Conservation (phyloP, 768 basidiomycete species). For the Boletus rubescentipes region DNA sequence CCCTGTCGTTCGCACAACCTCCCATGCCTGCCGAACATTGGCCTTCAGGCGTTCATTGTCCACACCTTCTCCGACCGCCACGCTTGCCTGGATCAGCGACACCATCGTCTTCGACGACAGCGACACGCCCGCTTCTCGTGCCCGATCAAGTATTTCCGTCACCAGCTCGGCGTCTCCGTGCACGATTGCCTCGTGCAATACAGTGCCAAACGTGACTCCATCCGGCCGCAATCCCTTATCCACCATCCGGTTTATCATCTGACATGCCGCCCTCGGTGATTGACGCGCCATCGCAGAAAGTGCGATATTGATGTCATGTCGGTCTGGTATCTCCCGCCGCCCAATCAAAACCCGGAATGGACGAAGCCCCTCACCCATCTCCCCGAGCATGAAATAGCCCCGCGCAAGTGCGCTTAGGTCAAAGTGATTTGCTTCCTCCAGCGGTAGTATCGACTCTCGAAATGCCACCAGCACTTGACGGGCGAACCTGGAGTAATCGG, state of each 20-base stretch:
- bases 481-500: slow-evolving; percentile 38
- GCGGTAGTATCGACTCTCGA: slow-evolving; percentile 42
- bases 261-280: slow-evolving; percentile 45
- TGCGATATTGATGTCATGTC: slow-evolving; percentile 64
- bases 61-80: slow-evolving; percentile 27
- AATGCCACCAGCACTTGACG: slow-evolving; percentile 46
- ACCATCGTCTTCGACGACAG: slow-evolving; percentile 51
- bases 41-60: slow-evolving; percentile 27
- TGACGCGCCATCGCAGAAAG: slow-evolving; percentile 53
- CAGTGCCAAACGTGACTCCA: slow-evolving; percentile 56
- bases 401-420: slow-evolving; percentile 62
- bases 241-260: slow-evolving; percentile 52
- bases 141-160: slow-evolving; percentile 39
- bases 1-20: slow-evolving; percentile 40
- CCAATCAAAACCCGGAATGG: slow-evolving; percentile 46
- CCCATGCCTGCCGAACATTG: slow-evolving; percentile 43
- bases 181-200: slow-evolving; percentile 55
- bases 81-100: slow-evolving; percentile 44
- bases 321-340: slow-evolving; percentile 56
- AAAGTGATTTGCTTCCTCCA: slow-evolving; percentile 46
- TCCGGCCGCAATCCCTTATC: slow-evolving; percentile 49
- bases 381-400: slow-evolving; percentile 57
- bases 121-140: slow-evolving; percentile 36
- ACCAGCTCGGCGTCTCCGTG: slow-evolving; percentile 47
- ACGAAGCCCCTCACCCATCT: slow-evolving; percentile 45